These are phyloP conservation scores for Ilyonectria robusta DNA, from an alignment of 2,329 filamentous ascomycete species.

Conservation along the genomic window DNA sequence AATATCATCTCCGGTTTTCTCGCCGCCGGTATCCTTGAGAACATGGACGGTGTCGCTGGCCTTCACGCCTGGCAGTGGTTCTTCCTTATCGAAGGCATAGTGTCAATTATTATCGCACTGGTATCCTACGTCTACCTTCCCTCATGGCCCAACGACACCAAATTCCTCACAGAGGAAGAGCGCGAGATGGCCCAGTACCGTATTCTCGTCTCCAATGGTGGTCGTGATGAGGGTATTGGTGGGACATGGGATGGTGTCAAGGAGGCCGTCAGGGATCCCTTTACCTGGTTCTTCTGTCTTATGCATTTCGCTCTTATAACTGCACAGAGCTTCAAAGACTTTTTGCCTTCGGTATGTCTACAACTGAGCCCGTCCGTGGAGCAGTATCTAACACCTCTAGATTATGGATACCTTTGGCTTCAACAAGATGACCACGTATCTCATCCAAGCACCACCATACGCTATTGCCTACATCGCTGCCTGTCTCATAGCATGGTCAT, in stretches of 20 bases:
- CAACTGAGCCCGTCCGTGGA: too few relatives aligned
- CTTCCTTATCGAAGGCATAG: slow-evolving; percentile 56
- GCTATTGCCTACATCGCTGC: slow-evolving; percentile 59
- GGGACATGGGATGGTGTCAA: slow-evolving; percentile 56
- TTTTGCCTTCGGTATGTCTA: slow-evolving; percentile 56
- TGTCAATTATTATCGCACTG: slow-evolving; percentile 51
- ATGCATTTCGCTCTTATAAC: slow-evolving; percentile 62
- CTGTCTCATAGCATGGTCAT: slow-evolving; percentile 55
- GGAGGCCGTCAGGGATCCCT: slow-evolving; percentile 52
- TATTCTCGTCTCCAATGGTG: slow-evolving; percentile 53
- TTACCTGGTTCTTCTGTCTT: slow-evolving; percentile 54
- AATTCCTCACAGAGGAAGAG: slow-evolving; percentile 56
- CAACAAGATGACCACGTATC: slow-evolving; percentile 51
- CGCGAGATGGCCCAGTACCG: slow-evolving; percentile 56
- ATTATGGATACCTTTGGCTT: slow-evolving; percentile 50
- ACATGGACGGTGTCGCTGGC: slow-evolving; percentile 56
- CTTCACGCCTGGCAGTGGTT: slow-evolving; percentile 60
- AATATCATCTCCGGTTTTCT: slow-evolving; percentile 61
- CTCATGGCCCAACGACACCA: slow-evolving; percentile 54
- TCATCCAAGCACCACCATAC: slow-evolving; percentile 59
- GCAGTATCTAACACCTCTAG: slow-evolving; percentile 22
- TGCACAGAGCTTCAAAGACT: slow-evolving; percentile 58
- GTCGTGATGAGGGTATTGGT: slow-evolving; percentile 55
- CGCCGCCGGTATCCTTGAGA: slow-evolving; percentile 59
- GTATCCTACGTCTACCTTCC: slow-evolving; percentile 54